phyloP scores from a whole-genome alignment of 2,329 filamentous ascomycete species.

The Pseudocercospora musae region DNA sequence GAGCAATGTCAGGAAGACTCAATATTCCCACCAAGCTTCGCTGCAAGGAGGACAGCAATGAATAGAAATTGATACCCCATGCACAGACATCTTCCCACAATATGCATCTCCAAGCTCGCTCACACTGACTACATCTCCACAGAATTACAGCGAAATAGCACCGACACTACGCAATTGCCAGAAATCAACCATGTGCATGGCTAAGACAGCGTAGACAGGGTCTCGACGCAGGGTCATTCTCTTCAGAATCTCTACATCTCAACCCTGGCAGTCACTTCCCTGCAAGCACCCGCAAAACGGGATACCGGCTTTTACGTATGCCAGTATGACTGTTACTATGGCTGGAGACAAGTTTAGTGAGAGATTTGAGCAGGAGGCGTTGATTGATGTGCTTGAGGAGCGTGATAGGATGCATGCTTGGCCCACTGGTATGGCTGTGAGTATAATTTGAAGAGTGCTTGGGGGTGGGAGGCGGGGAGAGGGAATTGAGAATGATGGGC shows the following conservation, averaged over 20 bases:
- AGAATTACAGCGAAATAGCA: neutral
- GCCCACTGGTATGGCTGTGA: slow-evolving; percentile 50
- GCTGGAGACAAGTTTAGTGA: slow-evolving; percentile 51
- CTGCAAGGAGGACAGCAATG: neutral
- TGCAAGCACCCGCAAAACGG: neutral
- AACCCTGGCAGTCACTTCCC: neutral
- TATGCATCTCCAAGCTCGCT: neutral
- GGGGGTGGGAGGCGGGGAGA: slow-evolving; percentile 44
- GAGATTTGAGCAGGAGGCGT: slow-evolving; percentile 46
- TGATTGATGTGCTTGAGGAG: slow-evolving; percentile 47
- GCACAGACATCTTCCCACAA: neutral
- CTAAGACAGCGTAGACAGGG: neutral
- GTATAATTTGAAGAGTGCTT: slow-evolving; percentile 49
- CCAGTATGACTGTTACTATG: slow-evolving; percentile 34
- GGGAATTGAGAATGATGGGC: neutral
- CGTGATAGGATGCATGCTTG: slow-evolving; percentile 53
- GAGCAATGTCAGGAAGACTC: neutral
- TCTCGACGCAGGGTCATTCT: neutral
- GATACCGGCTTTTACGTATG: slow-evolving; percentile 51
- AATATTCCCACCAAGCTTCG: neutral
- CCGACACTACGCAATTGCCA: neutral
- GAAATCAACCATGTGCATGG: neutral
- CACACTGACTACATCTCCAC: neutral
- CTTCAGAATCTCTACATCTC: neutral
- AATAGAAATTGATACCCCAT: neutral